Evolutionary conservation across 179 eudicot species (phyloP), one percentile per base, ranked within the genome.

Genomic region (Carnegiea gigantea): DNA sequence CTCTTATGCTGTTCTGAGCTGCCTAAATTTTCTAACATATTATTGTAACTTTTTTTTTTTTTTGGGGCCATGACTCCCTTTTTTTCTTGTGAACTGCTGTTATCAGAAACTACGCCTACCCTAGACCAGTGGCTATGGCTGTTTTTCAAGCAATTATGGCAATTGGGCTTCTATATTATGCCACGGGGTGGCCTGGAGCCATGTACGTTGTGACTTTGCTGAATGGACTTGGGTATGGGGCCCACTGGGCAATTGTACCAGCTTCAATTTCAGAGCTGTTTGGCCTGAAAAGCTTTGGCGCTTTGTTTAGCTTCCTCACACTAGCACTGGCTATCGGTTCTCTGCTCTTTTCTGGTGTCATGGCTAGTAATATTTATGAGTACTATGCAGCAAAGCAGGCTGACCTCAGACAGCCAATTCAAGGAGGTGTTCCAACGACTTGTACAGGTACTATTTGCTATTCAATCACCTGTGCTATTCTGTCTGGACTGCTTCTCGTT

Each of bases 331-430:
- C 93, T 0, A 82, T 76, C 3, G 96, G 96, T 6, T 91, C 96
- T 5, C 81, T 92, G 18, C 60, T 91, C 64, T 89, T 89, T 49
- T 92, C 96, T 2, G 88, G 88, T 76, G 82, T 88, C 70, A 83
- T 92, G 30, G 93, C 96, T n/a, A 89, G 91, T 83, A 87, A 83
- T 36, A 86, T 92, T 60, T 92, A 92, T 23, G 93, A 92, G 78
- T 82, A 85, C 38, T 89, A 89, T 79, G 96, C 96, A 11, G 91
- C 86, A 81, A 79, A 79, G 70, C 93, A 92, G 70, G 86, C 81
- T 78, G 72, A 81, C 24, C 70, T 76, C 44, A 17, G 23, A 13
- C 15, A 68, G 57, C 62, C 73, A 49, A 2, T 70, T 60, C 57
- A 21, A 67, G 53, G 83, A 17, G 89, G 82, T 5, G 86, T 73